phyloP scores from a whole-genome alignment of 352 stramenopile species.

The Phytophthora gonapodyides region DNA sequence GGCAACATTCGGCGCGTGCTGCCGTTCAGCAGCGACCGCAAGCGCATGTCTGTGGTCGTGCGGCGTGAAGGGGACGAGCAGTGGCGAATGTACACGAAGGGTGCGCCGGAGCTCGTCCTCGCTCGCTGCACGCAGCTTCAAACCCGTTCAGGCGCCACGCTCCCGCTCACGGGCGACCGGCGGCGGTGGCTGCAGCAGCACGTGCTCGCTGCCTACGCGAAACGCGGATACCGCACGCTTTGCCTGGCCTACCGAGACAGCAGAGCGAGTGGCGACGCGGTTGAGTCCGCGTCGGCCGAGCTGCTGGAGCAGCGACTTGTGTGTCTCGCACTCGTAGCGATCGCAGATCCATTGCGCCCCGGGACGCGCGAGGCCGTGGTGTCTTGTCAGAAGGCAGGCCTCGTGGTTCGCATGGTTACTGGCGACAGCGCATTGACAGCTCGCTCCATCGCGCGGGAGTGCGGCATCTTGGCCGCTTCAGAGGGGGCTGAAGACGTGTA shows the following conservation, averaged over 20 bases:
- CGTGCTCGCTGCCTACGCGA: conserved; percentile 71
- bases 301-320: conserved; percentile 45
- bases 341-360: conserved; percentile 92
- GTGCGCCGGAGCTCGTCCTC: conserved; percentile 64
- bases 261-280: conserved; percentile 13
- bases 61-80: conserved; percentile 27
- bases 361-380: conserved; percentile 91
- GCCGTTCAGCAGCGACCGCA: conserved; percentile 92
- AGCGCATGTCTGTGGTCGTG: conserved; percentile 94
- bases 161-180: conserved; percentile 10
- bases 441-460: conserved; percentile 83
- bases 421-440: conserved; percentile 93
- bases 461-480: conserved; percentile 76
- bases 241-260: conserved; percentile 59
- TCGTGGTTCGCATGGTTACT: conserved; percentile 93
- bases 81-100: conserved; percentile 50
- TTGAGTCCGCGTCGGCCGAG: conserved; percentile 27
- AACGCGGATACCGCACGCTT: conserved; percentile 74
- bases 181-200: conserved; percentile 25
- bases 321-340: conserved; percentile 86
- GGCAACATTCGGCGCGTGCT: conserved; percentile 45
- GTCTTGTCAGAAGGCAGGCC: conserved; percentile 91
- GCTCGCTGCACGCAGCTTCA: conserved; percentile 37
- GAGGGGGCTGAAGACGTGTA: conserved; percentile 5
- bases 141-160: conserved; percentile 19